Conservation (phyloP, 306 rosid genomes). For the Hippophae rhamnoides region DNA sequence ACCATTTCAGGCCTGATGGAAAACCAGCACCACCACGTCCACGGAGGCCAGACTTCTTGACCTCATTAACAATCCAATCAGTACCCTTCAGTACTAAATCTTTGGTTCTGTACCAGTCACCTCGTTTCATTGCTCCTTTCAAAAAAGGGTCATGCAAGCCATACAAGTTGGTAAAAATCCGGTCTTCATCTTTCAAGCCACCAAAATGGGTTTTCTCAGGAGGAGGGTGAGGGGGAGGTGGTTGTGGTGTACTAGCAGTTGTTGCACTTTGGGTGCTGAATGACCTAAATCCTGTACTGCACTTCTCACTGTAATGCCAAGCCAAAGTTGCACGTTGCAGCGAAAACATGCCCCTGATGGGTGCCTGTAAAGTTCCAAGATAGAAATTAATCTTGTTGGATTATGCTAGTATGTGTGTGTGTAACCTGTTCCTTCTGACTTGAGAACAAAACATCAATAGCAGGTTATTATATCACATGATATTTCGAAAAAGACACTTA, state of each 20-base stretch:
- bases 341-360: conserved; percentile 59
- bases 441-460: too few relatives aligned
- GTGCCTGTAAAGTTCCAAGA: conserved; percentile 39
- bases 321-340: conserved; percentile 44
- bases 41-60: conserved; percentile 95
- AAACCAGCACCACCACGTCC: conserved; percentile 99
- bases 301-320: conserved; percentile 31
- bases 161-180: conserved; percentile 87
- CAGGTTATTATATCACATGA: too few relatives aligned
- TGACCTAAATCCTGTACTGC: conserved; percentile 44
- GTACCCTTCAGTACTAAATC: conserved; percentile 84
- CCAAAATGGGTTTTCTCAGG: conserved; percentile 96
- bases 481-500: too few relatives aligned
- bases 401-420: neutral
- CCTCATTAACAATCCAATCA: conserved; percentile 98
- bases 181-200: conserved; percentile 91
- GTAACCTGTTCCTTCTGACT: neutral
- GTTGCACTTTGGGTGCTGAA: conserved; percentile 78
- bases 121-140: conserved; percentile 95
- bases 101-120: conserved; percentile 90
- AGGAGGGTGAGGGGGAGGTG: conserved; percentile 80
- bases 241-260: conserved; percentile 47
- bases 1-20: conserved; percentile 98
- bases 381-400: conserved; percentile 2
- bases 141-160: conserved; percentile 94